Evolutionary conservation across 176 grass and related monocot species (phyloP).

Genomic region (Eragrostis nindensis): DNA sequence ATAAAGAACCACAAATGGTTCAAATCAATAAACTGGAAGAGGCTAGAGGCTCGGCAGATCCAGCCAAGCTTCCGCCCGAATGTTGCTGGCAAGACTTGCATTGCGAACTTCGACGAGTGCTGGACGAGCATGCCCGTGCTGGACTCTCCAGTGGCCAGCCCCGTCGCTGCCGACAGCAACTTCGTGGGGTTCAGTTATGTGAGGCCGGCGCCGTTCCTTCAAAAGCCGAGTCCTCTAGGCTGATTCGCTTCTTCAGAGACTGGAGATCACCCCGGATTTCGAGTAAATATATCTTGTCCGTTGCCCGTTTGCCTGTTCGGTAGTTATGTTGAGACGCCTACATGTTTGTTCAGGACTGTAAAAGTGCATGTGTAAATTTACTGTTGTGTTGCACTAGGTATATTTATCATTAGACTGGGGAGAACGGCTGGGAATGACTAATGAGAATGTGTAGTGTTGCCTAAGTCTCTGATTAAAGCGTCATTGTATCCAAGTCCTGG

Average conservation of each 20-base stretch:
- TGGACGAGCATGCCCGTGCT: slow-evolving; percentile 92
- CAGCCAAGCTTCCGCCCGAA: slow-evolving; percentile 92
- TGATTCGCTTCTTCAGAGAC: slow-evolving; percentile 26
- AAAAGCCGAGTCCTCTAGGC: slow-evolving; percentile 72
- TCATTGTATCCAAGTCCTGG: neutral
- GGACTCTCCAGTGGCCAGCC: slow-evolving; percentile 87
- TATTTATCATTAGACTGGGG: neutral
- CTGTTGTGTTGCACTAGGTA: neutral
- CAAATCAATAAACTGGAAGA: slow-evolving; percentile 93
- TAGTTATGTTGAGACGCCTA: neutral
- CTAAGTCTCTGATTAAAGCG: neutral
- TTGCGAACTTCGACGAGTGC: slow-evolving; percentile 81
- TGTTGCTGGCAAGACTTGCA: slow-evolving; percentile 77
- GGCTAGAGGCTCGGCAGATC: slow-evolving; percentile 73
- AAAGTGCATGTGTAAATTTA: neutral
- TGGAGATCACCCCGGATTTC: neutral
- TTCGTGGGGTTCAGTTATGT: slow-evolving; percentile 91
- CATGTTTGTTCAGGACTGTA: slow-evolving; percentile 15
- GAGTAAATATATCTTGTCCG: neutral
- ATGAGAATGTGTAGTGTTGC: neutral
- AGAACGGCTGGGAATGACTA: neutral
- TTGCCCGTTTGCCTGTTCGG: neutral
- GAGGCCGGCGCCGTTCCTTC: slow-evolving; percentile 62
- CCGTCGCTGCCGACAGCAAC: slow-evolving; percentile 63
- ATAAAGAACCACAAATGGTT: slow-evolving; percentile 98